A percentile compares a stretch with the other conserved stretches of the same genome.
These are phyloP conservation scores for Clavispora fructus DNA, from an alignment of 805 yeast genomes.

Conservation along the genomic window DNA sequence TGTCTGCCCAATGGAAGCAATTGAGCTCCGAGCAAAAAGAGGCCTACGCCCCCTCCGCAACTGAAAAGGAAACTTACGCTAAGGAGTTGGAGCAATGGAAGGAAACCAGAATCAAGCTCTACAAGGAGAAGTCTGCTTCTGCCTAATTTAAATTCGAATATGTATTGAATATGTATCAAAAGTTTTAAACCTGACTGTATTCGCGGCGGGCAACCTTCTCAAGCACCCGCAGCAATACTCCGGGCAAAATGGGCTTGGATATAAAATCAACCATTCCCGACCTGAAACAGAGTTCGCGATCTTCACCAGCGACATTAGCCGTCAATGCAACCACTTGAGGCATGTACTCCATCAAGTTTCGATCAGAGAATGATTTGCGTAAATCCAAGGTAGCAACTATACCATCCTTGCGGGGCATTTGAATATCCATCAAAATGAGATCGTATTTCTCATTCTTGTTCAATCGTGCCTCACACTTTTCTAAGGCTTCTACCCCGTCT, in stretches of 20 bases:
- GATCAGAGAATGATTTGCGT: conserved; percentile 21
- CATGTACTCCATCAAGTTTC: conserved; percentile 12
- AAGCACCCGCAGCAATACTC: conserved; percentile 35
- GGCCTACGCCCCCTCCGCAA: conserved; percentile 16
- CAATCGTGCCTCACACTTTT: conserved; percentile 24
- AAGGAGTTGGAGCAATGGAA: conserved; percentile 26
- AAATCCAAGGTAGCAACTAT: conserved; percentile 43
- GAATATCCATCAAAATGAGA: conserved; percentile 52
- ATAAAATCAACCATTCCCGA: conserved; percentile 51
- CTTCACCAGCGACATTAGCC: conserved; percentile 53
- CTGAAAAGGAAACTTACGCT: conserved; percentile 16
- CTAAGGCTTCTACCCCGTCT: conserved; percentile 44
- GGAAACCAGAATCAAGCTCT: conserved; percentile 21
- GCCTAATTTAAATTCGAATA: not conserved
- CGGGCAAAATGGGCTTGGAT: conserved; percentile 49
- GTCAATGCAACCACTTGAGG: conserved; percentile 46
- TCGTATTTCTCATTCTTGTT: conserved; percentile 35
- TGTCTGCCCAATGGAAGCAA: conserved; percentile 27
- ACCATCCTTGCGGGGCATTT: conserved; percentile 55
- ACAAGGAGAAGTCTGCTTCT: conserved; percentile 6
- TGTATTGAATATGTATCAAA: not conserved
- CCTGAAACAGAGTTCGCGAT: conserved; percentile 40
- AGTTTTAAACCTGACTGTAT: not conserved
- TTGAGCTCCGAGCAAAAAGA: conserved; percentile 25
- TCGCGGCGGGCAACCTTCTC: conserved; percentile 5